Evolutionary conservation across 106 monocot genomes (phyloP).

Genomic region (Ottelia alismoides): DNA sequence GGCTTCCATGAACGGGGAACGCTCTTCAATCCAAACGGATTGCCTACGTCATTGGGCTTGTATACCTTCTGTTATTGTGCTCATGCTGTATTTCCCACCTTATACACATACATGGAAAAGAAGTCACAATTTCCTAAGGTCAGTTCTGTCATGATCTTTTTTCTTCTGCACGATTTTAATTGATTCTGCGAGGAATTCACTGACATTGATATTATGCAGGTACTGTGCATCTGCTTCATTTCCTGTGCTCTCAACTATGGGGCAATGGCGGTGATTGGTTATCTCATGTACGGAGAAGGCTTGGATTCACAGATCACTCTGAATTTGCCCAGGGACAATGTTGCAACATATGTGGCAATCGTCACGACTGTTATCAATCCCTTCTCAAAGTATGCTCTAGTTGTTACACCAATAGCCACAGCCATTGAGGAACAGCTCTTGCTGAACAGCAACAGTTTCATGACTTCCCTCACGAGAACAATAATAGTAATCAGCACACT

Average conservation of each 20-base stretch:
- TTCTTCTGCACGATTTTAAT: background rate
- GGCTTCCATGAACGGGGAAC: conserved; percentile 15
- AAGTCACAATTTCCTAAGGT: conserved; percentile 18
- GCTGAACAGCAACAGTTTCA: background rate
- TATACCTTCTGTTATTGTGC: conserved; percentile 27
- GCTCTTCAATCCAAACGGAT: conserved; percentile 8
- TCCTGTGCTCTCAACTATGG: conserved; percentile 25
- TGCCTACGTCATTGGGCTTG: conserved; percentile 20
- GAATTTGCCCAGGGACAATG: conserved; percentile 12
- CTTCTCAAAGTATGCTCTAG: conserved; percentile 17
- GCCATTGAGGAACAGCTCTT: conserved; percentile 20
- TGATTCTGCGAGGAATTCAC: no score
- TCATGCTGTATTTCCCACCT: conserved; percentile 30
- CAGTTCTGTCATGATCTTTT: no score
- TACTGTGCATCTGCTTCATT: conserved; percentile 16
- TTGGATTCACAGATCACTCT: conserved; percentile 26
- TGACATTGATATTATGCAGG: conserved; percentile 3
- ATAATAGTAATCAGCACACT: conserved; percentile 12
- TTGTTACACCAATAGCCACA: conserved; percentile 14
- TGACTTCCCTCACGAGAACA: conserved; percentile 5
- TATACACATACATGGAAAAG: conserved; percentile 22
- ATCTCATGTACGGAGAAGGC: conserved; percentile 25
- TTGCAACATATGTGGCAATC: conserved; percentile 12
- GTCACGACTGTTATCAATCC: conserved; percentile 27
- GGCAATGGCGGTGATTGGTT: conserved; percentile 30